phyloP scores from a whole-genome alignment of 139 green algal genomes.

The Haematococcus lacustris region DNA sequence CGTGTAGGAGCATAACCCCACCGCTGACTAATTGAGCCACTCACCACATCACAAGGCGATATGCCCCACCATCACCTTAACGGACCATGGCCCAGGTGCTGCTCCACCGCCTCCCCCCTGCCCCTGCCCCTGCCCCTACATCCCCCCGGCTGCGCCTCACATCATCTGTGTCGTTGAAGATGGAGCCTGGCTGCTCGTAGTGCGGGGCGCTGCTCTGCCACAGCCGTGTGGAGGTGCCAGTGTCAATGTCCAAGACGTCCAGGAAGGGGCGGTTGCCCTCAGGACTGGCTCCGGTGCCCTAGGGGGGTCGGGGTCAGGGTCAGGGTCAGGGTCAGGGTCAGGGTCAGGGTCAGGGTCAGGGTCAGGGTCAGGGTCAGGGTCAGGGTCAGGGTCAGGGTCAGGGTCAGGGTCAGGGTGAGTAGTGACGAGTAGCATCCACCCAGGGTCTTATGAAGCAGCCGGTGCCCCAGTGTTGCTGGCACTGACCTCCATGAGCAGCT shows the following conservation, averaged over 20 bases:
- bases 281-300: constrained; percentile 66
- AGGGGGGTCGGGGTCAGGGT: too few species aligned
- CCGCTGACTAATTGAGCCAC: neutral
- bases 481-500: constrained; percentile 70
- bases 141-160: neutral
- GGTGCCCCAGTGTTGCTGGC: neutral
- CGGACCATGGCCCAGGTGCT: neutral
- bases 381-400: neutral
- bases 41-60: neutral
- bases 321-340: too few species aligned
- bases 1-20: neutral
- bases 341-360: too few species aligned
- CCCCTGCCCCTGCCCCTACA: neutral
- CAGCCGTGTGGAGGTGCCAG: constrained; percentile 57
- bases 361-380: too few species aligned
- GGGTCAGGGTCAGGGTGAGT: neutral
- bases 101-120: neutral
- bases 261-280: constrained; percentile 90
- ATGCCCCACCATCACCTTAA: neutral
- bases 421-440: neutral
- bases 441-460: neutral
- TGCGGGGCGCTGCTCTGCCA: constrained; percentile 73
- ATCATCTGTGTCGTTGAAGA: constrained; percentile 57
- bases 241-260: constrained; percentile 68
- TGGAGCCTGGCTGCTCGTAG: constrained; percentile 64